Base-by-base conservation (phyloP, 2,329 filamentous ascomycete species). In the Nemania abortiva region DNA sequence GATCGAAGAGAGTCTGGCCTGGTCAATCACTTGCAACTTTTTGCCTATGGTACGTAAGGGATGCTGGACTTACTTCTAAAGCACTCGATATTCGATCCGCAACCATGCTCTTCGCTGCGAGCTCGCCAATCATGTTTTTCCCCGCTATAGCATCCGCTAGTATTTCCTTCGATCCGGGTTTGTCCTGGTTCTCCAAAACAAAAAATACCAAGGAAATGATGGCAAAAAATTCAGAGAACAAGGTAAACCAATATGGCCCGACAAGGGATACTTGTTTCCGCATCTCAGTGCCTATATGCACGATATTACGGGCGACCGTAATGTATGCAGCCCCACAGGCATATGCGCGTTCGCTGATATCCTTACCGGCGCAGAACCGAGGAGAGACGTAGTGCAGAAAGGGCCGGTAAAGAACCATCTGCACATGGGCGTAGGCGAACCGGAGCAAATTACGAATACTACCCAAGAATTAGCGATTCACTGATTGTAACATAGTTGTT, bases 131-230 rank as follows among this genome's bases (percentile, higher is more conserved):
- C 70, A 95, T 93, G 72, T 95, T 91, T 76, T 92, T 92, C 20
- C 95, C 96, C 71, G 94, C 92, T 69, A 90, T 87, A 0, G 95
- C 95, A 81, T 98, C 95, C 62, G 91, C 91, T 68, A 98, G 84
- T 24, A 98, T 91, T 70, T 97, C 94, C 60, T 91, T 87, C 6
- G 91, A 90, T 1, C 91, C 92, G 3, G 87, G 83, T 75, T 92
- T 93, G 69, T 92, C 89, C 0, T 92, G 91, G 72, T 95, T 95
- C 77, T 95, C 93, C 15, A 94, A 84, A 0, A 92, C 91, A 76
- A 92, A 95, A 76, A 93, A 96, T 0, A 95, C 85, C 54, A 96
- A 83, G 0, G 93, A 93, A 37, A 96, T 83, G 37, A 95, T 91
- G 15, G 92, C 90, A 77, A 94, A 95, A 81, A 94, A 95, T 18